Base-by-base conservation (phyloP, 2,329 filamentous ascomycete species). In the Penicillium sp. region DNA sequence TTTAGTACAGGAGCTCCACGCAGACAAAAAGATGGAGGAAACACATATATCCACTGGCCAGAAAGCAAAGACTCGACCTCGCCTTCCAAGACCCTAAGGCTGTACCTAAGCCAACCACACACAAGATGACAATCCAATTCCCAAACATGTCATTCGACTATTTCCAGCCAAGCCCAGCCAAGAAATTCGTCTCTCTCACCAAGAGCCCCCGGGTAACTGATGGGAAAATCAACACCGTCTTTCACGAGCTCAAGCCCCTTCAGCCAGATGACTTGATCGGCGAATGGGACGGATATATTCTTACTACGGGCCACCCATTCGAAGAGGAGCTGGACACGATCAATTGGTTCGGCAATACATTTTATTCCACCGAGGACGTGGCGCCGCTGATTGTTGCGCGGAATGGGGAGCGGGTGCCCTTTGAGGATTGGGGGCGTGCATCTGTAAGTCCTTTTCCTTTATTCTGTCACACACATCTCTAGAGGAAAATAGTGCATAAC, bases 331-430 rank as follows among this genome's bases (percentile, higher is more conserved):
- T 72, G 25, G 58, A 57, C 6, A 53, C 60, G 2, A 59, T 71
- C 36, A 67, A 68, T 12, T 74, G 72, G 72, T 66, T 68, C 1
- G 72, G 71, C 0, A 70, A 71, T 21, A 66, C 66, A n/a, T 73
- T 73, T 42, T 58, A 64, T 4, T 63, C 58, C 3, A 60, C 61
- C 0, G 61, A 74, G 17, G 70, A 74, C 38, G 70, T 73, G 10
- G 70, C 71, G 10, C 70, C 72, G 8, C 60, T 74, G 33, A 64
- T 70, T 23, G 48, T 69, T 21, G 54, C 53, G 10, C 49, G 31
- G n/a, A 58, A 61, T 44, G 61, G 61, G 10, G 38, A 53, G 4
- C 56, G 57, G 33, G 51, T 57, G 25, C 38, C 49, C 3, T 60
- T 59, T 42, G 56, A 63, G 21, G 57, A 63, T 27, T 63, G 61